Percentiles rank a stretch among this genome's conserved stretches.
Conservation (phyloP, 352 stramenopile species). For the Phytophthora meadii region DNA sequence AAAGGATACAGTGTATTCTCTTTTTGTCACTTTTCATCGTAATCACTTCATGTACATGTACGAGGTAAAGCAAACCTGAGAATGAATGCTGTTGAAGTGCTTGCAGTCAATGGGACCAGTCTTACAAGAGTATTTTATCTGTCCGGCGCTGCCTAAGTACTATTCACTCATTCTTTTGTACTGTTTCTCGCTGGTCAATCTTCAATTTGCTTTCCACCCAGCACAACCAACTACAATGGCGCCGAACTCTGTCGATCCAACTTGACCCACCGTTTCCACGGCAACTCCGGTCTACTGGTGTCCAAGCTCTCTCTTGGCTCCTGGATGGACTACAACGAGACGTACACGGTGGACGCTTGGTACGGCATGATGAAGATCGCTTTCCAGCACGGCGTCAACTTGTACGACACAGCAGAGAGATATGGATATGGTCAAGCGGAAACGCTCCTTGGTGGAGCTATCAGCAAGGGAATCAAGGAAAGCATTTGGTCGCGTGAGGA, state of each 20-base stretch:
- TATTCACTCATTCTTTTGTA: too few relatives aligned
- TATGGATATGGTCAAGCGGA: conserved; percentile 14
- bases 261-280: conserved; percentile 5
- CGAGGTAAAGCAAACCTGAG: neutral
- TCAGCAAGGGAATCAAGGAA: conserved; percentile 4
- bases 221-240: neutral
- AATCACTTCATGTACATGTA: too few relatives aligned
- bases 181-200: neutral
- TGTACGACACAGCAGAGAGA: conserved; percentile 8
- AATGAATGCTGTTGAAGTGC: conserved; percentile 1
- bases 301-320: conserved; percentile 10
- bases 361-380: conserved; percentile 16
- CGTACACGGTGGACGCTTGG: conserved; percentile 10
- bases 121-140: too few relatives aligned
- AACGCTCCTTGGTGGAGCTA: conserved; percentile 1
- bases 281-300: conserved; percentile 4
- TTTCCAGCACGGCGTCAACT: conserved; percentile 6
- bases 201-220: neutral
- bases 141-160: too few relatives aligned
- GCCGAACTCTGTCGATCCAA: neutral
- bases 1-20: neutral
- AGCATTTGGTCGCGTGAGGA: conserved; percentile 4
- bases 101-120: neutral
- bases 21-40: conserved; percentile 1
- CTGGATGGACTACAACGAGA: conserved; percentile 9